Evolutionary conservation across 2,329 filamentous ascomycete genomes (phyloP).

Genomic region (Pseudogymnoascus verrucosus): DNA sequence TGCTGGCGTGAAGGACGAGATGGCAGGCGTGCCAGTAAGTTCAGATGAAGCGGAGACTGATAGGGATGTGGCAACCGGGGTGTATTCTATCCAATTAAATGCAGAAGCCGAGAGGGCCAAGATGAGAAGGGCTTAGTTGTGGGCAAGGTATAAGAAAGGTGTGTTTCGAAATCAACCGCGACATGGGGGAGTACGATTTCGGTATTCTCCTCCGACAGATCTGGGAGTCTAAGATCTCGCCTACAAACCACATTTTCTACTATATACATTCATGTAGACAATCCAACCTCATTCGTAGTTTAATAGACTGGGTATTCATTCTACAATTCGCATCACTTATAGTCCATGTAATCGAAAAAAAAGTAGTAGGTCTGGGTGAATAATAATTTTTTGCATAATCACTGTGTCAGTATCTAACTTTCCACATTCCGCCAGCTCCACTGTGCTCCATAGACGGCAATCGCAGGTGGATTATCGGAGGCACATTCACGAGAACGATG

Average conservation of each 20-base stretch:
- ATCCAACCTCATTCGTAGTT: too few relatives aligned
- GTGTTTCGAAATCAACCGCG: too few relatives aligned
- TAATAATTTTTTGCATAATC: neutral
- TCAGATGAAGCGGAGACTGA: too few relatives aligned
- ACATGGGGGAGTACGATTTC: too few relatives aligned
- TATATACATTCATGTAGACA: too few relatives aligned
- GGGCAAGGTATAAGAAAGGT: conserved; percentile 25
- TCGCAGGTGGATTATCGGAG: neutral
- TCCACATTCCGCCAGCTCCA: neutral
- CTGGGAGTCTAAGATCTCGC: too few relatives aligned
- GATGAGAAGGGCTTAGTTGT: conserved; percentile 27
- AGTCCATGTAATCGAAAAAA: too few relatives aligned
- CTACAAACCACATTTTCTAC: too few relatives aligned
- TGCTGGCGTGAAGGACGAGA: neutral
- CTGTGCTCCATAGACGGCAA: neutral
- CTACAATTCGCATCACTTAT: neutral
- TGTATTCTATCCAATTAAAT: conserved; percentile 27
- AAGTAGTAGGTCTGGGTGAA: too few relatives aligned
- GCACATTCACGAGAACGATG: neutral
- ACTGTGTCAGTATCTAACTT: neutral
- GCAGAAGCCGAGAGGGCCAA: conserved; percentile 22
- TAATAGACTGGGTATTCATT: neutral
- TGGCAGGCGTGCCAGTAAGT: conserved; percentile 16
- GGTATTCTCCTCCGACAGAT: too few relatives aligned
- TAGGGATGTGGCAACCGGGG: too few relatives aligned